Conservation (phyloP, 2,329 filamentous ascomycete species). For the Paracoccidioides brasiliensis region DNA sequence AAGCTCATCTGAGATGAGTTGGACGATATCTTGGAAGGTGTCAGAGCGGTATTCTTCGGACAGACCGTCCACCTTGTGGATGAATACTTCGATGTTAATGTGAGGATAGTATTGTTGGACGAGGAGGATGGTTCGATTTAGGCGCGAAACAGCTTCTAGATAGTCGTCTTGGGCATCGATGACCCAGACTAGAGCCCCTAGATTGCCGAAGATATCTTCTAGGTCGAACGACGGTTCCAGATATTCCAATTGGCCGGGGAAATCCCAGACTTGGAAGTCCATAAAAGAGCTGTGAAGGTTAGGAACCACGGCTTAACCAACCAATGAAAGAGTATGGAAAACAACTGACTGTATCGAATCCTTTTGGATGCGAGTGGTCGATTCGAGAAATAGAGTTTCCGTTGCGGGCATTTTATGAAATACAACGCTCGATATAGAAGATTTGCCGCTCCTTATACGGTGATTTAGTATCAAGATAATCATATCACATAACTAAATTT, state of each 20-base stretch:
- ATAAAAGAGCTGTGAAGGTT: conserved; percentile 71
- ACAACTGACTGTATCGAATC: conserved; percentile 76
- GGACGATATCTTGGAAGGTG: conserved; percentile 91
- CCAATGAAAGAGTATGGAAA: background rate
- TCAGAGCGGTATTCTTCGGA: conserved; percentile 94
- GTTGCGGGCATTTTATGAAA: conserved; percentile 95
- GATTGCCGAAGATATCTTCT: conserved; percentile 84
- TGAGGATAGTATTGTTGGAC: conserved; percentile 79
- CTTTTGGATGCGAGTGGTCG: conserved; percentile 86
- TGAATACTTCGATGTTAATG: conserved; percentile 96
- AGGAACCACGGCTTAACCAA: background rate
- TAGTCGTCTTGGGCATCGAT: conserved; percentile 98
- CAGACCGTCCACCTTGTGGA: conserved; percentile 97
- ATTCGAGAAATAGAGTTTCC: conserved; percentile 91
- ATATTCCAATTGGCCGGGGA: conserved; percentile 89
- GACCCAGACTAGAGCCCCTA: conserved; percentile 93
- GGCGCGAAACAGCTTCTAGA: conserved; percentile 71
- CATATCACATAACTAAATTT: background rate
- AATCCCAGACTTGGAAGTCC: conserved; percentile 98
- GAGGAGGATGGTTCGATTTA: conserved; percentile 80
- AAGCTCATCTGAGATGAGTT: conserved; percentile 90
- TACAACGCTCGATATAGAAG: conserved; percentile 96
- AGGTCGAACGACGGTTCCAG: conserved; percentile 81
- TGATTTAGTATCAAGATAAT: conserved; percentile 8
- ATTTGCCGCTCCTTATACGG: conserved; percentile 72